Base-by-base conservation (phyloP, 2,329 filamentous ascomycete genomes). In the Calonectria pauciramosa region DNA sequence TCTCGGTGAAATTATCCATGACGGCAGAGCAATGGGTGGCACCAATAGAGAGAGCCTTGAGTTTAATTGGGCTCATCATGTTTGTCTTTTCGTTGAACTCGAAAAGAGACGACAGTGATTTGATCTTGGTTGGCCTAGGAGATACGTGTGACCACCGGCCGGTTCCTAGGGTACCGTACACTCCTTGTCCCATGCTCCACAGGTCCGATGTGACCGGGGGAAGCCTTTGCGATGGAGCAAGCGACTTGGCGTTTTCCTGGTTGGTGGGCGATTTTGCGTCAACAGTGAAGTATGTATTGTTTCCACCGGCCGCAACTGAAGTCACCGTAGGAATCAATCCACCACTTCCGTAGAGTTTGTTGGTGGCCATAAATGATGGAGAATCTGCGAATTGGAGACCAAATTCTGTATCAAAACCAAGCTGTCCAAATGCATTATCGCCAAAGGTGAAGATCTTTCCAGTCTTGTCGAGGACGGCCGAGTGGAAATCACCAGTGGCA, bases 121-220 rank as follows among this genome's bases (percentile, higher is more conserved):
- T 97, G 78, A 99, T 91, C 84, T 97, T 98, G 72, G 91, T 91
- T 0, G 95, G 96, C 0, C 89, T 91, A 41, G 91, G 87, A 78
- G 98, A 96, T 0, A 96, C 89, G 84, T 99, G 97, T 32, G 95
- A 95, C 96, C 96, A 99, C 79, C 92, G 93, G 66, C 95, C 96
- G 63, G 93, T 98, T 67, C 96, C 97, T 0, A 99, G 90, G 54
- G 90, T 92, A 56, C 97, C 97, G 77, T 91, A 93, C 59, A 98
- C 95, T 7, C 97, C 97, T 76, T 94, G 92, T 18, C 97, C 97
- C 76, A 95, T 96, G 11, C 95, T 92, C 92, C 95, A 99, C 0
- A 95, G 93, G 82, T 99, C 97, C 2, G 81, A 81, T 1, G 79
- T 80, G 4, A 79, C 77, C 20, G 76, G 77, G 1, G 85, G 83